Evolutionary conservation across 331 rosid species (phyloP).

Genomic region (Rosa hybrid): DNA sequence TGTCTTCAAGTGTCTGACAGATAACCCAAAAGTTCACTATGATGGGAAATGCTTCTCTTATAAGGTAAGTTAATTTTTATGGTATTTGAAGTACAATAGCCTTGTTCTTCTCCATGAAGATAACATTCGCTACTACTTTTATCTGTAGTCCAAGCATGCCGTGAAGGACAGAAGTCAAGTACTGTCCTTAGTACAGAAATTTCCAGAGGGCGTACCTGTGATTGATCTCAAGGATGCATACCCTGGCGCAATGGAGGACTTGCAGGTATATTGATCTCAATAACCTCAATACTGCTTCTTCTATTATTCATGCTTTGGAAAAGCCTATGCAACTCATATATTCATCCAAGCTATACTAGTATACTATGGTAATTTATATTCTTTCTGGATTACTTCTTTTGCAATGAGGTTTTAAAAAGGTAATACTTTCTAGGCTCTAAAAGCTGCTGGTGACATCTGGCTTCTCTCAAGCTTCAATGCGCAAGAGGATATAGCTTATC

Average conservation of each 20-base stretch:
- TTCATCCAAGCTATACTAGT: background rate
- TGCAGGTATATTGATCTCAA: constrained; percentile 53
- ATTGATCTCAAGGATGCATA: constrained; percentile 93
- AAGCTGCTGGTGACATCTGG: constrained; percentile 86
- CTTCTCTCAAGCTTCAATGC: constrained; percentile 87
- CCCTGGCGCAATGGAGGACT: constrained; percentile 86
- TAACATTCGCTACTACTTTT: constrained; percentile 23
- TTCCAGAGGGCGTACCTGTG: constrained; percentile 93
- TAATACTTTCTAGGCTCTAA: constrained; percentile 53
- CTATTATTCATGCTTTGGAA: background rate
- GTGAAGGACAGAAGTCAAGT: constrained; percentile 72
- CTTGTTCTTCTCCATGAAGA: background rate
- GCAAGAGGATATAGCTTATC: constrained; percentile 92
- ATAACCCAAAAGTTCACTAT: constrained; percentile 75
- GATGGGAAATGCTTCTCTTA: constrained; percentile 84
- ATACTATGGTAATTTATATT: too few species aligned
- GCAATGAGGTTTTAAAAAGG: constrained; percentile 21
- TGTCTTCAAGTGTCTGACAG: constrained; percentile 75
- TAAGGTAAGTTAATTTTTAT: constrained; percentile 52
- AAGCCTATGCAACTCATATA: background rate
- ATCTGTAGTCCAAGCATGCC: constrained; percentile 73
- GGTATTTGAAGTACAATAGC: constrained; percentile 6
- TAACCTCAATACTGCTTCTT: background rate
- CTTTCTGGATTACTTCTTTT: constrained; percentile 8
- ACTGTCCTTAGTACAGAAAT: constrained; percentile 64